Conservation (phyloP, 192 early-diverging fungal genomes). For the Linderina pennispora region DNA sequence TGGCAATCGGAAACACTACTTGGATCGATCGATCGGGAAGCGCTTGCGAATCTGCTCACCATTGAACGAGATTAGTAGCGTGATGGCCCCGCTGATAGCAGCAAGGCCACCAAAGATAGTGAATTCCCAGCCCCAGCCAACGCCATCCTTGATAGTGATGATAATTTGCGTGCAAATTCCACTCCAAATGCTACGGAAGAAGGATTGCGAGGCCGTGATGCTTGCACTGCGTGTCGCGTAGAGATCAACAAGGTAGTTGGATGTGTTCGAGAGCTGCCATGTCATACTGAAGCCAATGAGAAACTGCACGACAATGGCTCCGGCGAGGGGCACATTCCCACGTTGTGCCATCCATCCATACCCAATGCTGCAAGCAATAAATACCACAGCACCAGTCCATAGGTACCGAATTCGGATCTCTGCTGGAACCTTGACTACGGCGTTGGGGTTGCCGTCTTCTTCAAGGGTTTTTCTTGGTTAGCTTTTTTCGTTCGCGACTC, state of each 20-base stretch:
- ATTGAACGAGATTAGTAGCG: not conserved
- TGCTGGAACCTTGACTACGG: not conserved
- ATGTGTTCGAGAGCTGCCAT: not conserved
- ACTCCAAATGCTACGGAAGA: constrained; percentile 2
- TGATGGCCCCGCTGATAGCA: not conserved
- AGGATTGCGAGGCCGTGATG: not conserved
- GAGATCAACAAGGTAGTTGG: constrained; percentile 11
- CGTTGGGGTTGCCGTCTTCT: not conserved
- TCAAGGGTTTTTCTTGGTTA: not conserved
- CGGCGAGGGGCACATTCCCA: not conserved
- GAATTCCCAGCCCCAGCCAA: constrained; percentile 1
- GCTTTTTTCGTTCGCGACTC: not conserved
- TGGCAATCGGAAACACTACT: too few species aligned
- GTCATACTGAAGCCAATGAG: constrained; percentile 1
- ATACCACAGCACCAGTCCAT: not conserved
- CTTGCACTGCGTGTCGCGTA: constrained; percentile 1
- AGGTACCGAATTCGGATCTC: constrained; percentile 1
- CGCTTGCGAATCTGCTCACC: not conserved
- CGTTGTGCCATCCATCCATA: constrained; percentile 5
- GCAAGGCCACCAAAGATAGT: not conserved
- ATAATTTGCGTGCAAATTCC: not conserved
- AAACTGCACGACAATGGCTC: constrained; percentile 1
- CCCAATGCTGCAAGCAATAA: not conserved
- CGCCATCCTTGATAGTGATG: not conserved
- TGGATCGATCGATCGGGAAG: too few species aligned